Percentiles rank a stretch among this genome's conserved stretches.
phyloP scores from a whole-genome alignment of 192 early-diverging fungal genomes.

The Rhizophlyctis rosea region DNA sequence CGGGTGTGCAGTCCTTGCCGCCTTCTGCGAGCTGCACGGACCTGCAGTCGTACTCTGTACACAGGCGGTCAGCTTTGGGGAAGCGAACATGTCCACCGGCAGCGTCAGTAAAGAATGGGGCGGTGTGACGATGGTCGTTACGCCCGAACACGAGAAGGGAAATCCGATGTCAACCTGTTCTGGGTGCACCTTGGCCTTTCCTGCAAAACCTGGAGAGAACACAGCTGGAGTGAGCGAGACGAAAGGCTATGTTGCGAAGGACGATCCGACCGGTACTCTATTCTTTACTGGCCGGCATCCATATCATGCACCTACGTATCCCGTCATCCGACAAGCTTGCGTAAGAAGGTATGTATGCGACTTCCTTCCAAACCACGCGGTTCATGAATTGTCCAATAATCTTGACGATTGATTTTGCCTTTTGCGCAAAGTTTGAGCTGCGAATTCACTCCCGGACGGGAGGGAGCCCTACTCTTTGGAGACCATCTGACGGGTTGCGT shows the following conservation, averaged over 20 bases:
- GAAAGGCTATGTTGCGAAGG: conserved; percentile 6
- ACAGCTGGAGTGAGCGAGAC: too few relatives aligned
- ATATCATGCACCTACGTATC: conserved; percentile 11
- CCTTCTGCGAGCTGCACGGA: conserved; percentile 20
- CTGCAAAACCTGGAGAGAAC: not conserved
- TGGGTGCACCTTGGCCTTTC: not conserved
- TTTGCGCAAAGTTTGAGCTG: conserved; percentile 50
- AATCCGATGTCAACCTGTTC: not conserved
- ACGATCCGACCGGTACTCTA: not conserved
- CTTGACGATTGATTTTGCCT: conserved; percentile 3
- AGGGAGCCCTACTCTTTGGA: conserved; percentile 68
- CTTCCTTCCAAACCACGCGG: too few relatives aligned
- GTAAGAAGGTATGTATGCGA: conserved; percentile 20
- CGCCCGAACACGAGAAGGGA: too few relatives aligned
- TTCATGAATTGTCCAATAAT: conserved; percentile 2
- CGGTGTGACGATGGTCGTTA: too few relatives aligned
- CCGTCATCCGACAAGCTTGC: conserved; percentile 19
- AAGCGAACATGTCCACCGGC: not conserved
- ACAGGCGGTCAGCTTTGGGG: not conserved
- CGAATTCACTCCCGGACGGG: conserved; percentile 62
- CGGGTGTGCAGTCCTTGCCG: conserved; percentile 5
- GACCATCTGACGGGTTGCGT: conserved; percentile 66
- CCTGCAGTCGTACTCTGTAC: conserved; percentile 19
- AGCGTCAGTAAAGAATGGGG: too few relatives aligned
- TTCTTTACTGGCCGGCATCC: conserved; percentile 9